Conservation (phyloP, 345 rosid species). For the Syzygium jambos region DNA sequence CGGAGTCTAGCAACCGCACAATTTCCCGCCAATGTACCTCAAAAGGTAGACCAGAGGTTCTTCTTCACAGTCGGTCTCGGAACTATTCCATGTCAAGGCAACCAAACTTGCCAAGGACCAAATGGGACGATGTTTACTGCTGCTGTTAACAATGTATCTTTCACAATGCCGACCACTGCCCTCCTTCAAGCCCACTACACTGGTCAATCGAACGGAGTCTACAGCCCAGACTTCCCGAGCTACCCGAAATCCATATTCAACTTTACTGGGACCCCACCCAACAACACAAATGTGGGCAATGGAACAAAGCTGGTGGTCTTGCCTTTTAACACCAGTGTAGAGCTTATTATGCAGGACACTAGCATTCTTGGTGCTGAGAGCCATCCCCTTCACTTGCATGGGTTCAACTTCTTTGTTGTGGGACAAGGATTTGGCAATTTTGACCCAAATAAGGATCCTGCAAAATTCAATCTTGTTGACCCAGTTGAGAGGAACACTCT, state of each 20-base stretch:
- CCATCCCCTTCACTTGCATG: slow-evolving; percentile 70
- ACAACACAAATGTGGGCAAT: slow-evolving; percentile 47
- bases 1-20: slow-evolving; percentile 30
- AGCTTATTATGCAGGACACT: slow-evolving; percentile 61
- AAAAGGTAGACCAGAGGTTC: slow-evolving; percentile 32
- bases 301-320: slow-evolving; percentile 55
- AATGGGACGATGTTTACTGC: slow-evolving; percentile 59
- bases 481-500: slow-evolving; percentile 55
- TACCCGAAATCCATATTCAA: slow-evolving; percentile 34
- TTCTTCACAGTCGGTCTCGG: slow-evolving; percentile 55
- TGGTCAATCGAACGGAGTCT: slow-evolving; percentile 40
- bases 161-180: slow-evolving; percentile 50
- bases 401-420: slow-evolving; percentile 63
- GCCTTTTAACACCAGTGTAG: slow-evolving; percentile 48
- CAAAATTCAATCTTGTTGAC: slow-evolving; percentile 44
- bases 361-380: slow-evolving; percentile 68
- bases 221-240: slow-evolving; percentile 35
- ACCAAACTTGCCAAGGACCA: slow-evolving; percentile 64
- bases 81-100: slow-evolving; percentile 40
- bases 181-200: slow-evolving; percentile 52
- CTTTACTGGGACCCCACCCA: slow-evolving; percentile 42
- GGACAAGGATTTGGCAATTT: slow-evolving; percentile 69
- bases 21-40: slow-evolving; percentile 55
- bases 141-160: slow-evolving; percentile 50
- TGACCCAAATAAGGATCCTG: slow-evolving; percentile 41